Evolutionary conservation across 148 eudicot species (phyloP).

Genomic region (Rhododendron simsii): DNA sequence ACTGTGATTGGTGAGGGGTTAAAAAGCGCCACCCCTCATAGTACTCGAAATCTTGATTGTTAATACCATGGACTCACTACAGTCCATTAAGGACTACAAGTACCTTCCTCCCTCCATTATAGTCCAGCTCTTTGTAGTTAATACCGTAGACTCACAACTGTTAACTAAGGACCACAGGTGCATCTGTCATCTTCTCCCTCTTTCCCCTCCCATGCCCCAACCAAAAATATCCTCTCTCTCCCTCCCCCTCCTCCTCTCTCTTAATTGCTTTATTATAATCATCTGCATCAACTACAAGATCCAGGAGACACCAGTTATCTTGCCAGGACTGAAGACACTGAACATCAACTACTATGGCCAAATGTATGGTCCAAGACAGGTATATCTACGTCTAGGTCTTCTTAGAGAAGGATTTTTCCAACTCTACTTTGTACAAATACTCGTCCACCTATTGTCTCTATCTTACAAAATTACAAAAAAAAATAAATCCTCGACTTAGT

Average conservation of each 20-base stretch:
- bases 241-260: neutral
- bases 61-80: neutral
- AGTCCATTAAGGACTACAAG: neutral
- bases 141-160: neutral
- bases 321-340: neutral
- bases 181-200: neutral
- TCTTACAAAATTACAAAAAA: neutral
- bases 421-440: neutral
- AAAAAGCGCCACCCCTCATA: too few relatives aligned
- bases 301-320: neutral
- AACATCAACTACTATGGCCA: neutral
- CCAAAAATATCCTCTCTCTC: neutral
- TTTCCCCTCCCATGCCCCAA: neutral
- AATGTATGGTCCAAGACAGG: neutral
- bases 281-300: neutral
- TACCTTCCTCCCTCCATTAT: neutral
- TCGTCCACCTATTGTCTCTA: neutral
- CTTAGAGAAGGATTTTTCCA: neutral
- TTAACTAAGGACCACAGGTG: neutral
- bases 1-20: too few relatives aligned
- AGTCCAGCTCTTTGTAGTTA: neutral
- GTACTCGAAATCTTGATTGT: too few relatives aligned
- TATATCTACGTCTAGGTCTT: neutral
- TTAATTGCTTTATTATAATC: neutral
- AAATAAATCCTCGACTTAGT: neutral